Base-by-base conservation (phyloP, 805 yeast genomes). In the Blastobotrys parvus region DNA sequence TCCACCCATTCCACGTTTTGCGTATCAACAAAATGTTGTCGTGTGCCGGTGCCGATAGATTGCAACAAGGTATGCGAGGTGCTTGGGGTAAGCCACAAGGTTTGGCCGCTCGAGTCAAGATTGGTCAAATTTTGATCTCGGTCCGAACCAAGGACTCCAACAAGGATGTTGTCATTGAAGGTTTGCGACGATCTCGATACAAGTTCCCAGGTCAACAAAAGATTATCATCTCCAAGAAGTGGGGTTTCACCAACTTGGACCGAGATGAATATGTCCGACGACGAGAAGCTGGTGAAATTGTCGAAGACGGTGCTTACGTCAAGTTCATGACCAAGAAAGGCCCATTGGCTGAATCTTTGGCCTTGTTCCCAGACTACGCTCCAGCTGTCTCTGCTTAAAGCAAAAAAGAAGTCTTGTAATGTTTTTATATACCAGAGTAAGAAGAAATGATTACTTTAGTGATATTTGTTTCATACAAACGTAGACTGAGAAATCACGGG, bases 1-100 rank as follows among this genome's bases (percentile, higher is more conserved):
- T 89, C 68, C 98, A 92, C 77, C 98, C 98, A 64, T 92, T 85
- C 97, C 98, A 92, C 82, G 98, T 92, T 61, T 82, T 92, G 73
- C 84, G 98, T 78, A 92, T 92, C 80, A 92, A 92, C 92, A 92
- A 92, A 87, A 92, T 92, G 98, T 88, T 92, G 95, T 92, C 98
- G 69, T 92, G 98, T 81, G 98, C 98, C 78, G 98, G 98, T 86
- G 98, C 98, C 71, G 98, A 92, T 90, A 88, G 98, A 85, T 82
- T 92, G 77, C 98, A 92, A 80, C 97, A 92, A 79, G 98, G 98
- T 89, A 92, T 92, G 98, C 90, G 98, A 87, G 94, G 94, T 81
- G 98, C 98, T 70, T 92, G 97, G 97, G 98, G 98, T 88, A 92
- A 92, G 80, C 98, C 98, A 67, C 96, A 89, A 66, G 98, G 98